Percentiles rank a stretch among this genome's conserved stretches.
These are phyloP conservation scores for Theobroma cacao DNA, from an alignment of 345 rosid species.

Conservation along the genomic window DNA sequence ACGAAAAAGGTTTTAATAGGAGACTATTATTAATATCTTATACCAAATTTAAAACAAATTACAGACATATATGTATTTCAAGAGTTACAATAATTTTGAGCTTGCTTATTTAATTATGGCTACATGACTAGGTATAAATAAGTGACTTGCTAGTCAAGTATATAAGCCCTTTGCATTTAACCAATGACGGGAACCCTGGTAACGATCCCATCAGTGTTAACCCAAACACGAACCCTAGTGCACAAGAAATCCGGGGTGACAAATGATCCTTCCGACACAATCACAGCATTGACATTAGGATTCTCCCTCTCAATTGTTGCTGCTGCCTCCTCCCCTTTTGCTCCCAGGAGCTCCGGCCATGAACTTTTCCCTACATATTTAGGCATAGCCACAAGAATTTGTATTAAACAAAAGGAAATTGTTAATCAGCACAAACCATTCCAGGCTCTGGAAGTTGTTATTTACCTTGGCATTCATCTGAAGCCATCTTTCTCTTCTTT, in stretches of 20 bases:
- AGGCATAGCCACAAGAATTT: not conserved
- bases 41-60: too few species aligned
- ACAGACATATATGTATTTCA: too few species aligned
- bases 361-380: slow-evolving; percentile 18
- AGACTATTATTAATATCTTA: too few species aligned
- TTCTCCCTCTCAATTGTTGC: slow-evolving; percentile 22
- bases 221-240: slow-evolving; percentile 20
- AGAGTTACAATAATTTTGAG: too few species aligned
- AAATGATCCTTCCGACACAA: not conserved
- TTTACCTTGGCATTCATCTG: not conserved
- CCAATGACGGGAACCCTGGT: not conserved
- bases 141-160: too few species aligned
- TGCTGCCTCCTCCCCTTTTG: not conserved
- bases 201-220: slow-evolving; percentile 6
- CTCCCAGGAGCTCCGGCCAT: slow-evolving; percentile 23
- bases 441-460: not conserved
- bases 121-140: too few species aligned
- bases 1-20: too few species aligned
- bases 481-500: not conserved
- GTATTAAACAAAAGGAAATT: not conserved
- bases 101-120: too few species aligned
- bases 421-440: too few species aligned
- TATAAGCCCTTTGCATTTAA: not conserved
- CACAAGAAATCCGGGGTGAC: not conserved
- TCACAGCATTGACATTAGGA: not conserved